Conservation (phyloP, 768 basidiomycete species). For the Auricularia cornea region DNA sequence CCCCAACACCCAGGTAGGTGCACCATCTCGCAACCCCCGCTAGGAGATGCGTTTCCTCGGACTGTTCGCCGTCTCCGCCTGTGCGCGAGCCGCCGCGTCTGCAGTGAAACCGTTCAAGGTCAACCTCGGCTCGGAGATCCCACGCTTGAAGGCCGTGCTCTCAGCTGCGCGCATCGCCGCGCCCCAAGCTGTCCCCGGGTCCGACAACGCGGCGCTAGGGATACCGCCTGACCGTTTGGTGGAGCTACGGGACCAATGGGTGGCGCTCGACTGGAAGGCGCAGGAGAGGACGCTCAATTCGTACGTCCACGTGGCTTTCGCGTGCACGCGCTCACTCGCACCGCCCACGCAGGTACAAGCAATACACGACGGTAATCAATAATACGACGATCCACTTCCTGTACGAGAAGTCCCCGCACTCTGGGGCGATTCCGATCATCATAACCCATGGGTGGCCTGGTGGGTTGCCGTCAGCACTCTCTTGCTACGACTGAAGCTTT, state of each 20-base stretch:
- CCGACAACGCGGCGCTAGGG: background rate
- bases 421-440: constrained; percentile 6
- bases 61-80: too few species aligned
- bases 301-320: background rate
- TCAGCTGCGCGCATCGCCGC: background rate
- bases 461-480: background rate
- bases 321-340: background rate
- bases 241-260: background rate
- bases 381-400: background rate
- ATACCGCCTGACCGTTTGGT: background rate
- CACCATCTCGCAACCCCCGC: too few species aligned
- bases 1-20: too few species aligned
- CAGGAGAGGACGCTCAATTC: background rate
- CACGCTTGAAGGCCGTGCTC: background rate
- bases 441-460: constrained; percentile 9
- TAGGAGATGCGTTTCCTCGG: too few species aligned
- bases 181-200: background rate
- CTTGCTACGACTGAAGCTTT: background rate
- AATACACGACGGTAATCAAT: background rate
- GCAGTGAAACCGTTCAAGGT: background rate
- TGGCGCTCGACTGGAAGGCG: background rate
- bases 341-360: background rate
- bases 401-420: background rate
- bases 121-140: background rate
- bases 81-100: too few species aligned